Evolutionary conservation across 1,139 yeast species (phyloP).

Genomic region (Suhomyces yuchorum): DNA sequence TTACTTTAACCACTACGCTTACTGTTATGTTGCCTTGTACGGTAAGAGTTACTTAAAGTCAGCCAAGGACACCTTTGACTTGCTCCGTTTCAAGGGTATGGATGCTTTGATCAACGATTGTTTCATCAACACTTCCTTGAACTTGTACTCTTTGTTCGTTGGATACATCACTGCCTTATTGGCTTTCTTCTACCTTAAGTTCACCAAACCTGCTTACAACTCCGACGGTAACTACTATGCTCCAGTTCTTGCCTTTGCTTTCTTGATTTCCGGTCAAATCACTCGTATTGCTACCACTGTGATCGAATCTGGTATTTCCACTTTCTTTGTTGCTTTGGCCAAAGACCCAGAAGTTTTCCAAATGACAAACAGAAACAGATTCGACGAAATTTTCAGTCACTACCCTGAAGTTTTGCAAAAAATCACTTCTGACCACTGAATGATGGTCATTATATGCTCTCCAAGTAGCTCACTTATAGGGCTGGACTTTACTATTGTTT

Average conservation of each 20-base stretch:
- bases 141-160: slow-evolving; percentile 69
- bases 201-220: slow-evolving; percentile 75
- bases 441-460: not conserved
- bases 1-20: slow-evolving; percentile 90
- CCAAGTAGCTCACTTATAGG: not conserved
- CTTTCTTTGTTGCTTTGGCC: slow-evolving; percentile 85
- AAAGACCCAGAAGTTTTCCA: slow-evolving; percentile 86
- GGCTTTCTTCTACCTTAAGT: slow-evolving; percentile 68
- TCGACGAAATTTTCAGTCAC: slow-evolving; percentile 67
- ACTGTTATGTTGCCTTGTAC: slow-evolving; percentile 82
- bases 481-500: not conserved
- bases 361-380: slow-evolving; percentile 73
- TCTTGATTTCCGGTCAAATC: slow-evolving; percentile 76
- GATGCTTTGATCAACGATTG: slow-evolving; percentile 87
- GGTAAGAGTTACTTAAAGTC: slow-evolving; percentile 77
- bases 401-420: slow-evolving; percentile 76
- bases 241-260: slow-evolving; percentile 76
- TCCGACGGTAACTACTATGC: slow-evolving; percentile 67
- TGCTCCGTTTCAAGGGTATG: slow-evolving; percentile 77
- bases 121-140: slow-evolving; percentile 73
- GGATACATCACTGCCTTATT: slow-evolving; percentile 70
- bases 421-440: slow-evolving; percentile 40
- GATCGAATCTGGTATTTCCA: slow-evolving; percentile 78
- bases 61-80: slow-evolving; percentile 80
- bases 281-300: slow-evolving; percentile 73